Evolutionary conservation across 805 yeast genomes (phyloP), one percentile per base, ranked within the genome.

Genomic region (Metschnikowia chrysomelidarum): DNA sequence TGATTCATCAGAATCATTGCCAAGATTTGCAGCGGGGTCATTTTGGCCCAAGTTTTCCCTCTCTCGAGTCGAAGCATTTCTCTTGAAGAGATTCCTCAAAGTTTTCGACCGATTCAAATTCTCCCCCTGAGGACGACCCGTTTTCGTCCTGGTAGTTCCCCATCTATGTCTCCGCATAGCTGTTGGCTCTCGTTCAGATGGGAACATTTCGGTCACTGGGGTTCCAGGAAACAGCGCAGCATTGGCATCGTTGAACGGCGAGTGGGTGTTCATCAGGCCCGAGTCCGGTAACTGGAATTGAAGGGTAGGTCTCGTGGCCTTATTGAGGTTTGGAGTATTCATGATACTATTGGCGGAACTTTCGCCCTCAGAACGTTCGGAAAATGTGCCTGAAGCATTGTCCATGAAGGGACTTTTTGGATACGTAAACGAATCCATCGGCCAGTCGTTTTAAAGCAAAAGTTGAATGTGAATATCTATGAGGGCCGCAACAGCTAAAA

Each of bases 121-220:
- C 37, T 64, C 69, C 34, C 53, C 53, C 28, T 53, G 46, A 15
- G 93, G 89, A 30, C 72, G 69, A 7, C 94, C 95, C 43, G 77
- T 73, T 40, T 77, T 76, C 51, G 78, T 76, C 48, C 95, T 73
- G 46, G 83, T 87, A 3, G 97, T 89, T 40, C 96, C 96, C 95
- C 95, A 87, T 61, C 96, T 72, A 48, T 81, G 75, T 51, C 94
- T 73, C 47, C 82, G 78, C 78, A 84, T 82, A n/a, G 71, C 64
- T 0, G 83, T 68, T 11, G 32, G 36, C 27, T 47, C 47, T 26
- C 25, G 27, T 15, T 42, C 47, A 5, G 27, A 36, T 6, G 44
- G 40, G 14, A 35, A 38, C 37, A 31, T 42, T 30, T 37, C 35
- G 15, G 40, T 36, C 15, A 40, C 15, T 16, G 49, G 51, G 12